Conservation (phyloP, 2,329 filamentous ascomycete genomes). For the Claviceps africana region DNA sequence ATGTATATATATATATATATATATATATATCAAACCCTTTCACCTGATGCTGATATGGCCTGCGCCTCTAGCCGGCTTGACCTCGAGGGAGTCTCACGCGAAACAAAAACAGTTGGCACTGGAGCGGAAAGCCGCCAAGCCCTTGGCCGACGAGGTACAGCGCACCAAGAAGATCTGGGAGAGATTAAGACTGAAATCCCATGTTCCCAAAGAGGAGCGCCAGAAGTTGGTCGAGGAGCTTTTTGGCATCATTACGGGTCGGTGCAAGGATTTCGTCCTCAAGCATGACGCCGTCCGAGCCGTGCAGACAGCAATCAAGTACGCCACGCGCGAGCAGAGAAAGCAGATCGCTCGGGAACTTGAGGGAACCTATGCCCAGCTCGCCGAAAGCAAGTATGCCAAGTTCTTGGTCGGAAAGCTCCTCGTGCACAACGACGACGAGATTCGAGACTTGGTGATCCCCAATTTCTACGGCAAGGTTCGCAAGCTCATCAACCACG, state of each 20-base stretch:
- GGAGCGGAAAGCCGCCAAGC: slow-evolving; percentile 86
- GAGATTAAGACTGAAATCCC: slow-evolving; percentile 77
- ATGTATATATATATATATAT: no score
- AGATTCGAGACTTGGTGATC: slow-evolving; percentile 78
- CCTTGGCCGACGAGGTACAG: slow-evolving; percentile 76
- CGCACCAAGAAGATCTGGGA: slow-evolving; percentile 97
- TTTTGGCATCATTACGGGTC: slow-evolving; percentile 79
- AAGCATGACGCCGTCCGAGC: slow-evolving; percentile 98
- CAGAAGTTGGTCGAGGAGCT: slow-evolving; percentile 78
- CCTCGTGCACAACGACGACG: slow-evolving; percentile 77
- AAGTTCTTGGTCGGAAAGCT: slow-evolving; percentile 96
- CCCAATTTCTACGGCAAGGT: slow-evolving; percentile 93
- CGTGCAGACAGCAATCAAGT: slow-evolving; percentile 93
- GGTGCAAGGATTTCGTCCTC: slow-evolving; percentile 89
- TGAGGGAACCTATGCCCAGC: slow-evolving; percentile 65
- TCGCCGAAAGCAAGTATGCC: slow-evolving; percentile 91
- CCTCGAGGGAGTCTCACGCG: slow-evolving; percentile 72
- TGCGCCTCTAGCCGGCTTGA: slow-evolving; percentile 17
- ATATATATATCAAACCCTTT: no score
- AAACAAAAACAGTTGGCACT: slow-evolving; percentile 82
- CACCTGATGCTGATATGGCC: not conserved
- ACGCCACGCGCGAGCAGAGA: slow-evolving; percentile 71
- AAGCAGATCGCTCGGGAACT: slow-evolving; percentile 79
- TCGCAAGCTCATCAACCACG: slow-evolving; percentile 84
- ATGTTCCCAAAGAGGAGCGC: slow-evolving; percentile 80